phyloP scores from a whole-genome alignment of 257 asterid species.

The Paraleonurus japonicus region DNA sequence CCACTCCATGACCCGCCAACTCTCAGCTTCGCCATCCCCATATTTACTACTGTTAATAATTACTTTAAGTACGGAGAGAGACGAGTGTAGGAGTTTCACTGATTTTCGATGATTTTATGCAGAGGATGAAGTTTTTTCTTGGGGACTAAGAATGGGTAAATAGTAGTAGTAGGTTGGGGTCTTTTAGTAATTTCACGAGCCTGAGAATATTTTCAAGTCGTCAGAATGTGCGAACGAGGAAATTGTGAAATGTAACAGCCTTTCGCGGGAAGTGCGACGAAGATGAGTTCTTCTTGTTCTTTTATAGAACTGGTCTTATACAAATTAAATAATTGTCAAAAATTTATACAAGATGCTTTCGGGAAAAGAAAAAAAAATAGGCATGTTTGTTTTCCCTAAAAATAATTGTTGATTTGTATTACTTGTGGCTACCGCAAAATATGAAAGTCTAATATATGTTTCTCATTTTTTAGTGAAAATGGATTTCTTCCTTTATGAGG shows the following conservation, averaged over 20 bases:
- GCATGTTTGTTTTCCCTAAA: too few relatives aligned
- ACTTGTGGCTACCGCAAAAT: too few relatives aligned
- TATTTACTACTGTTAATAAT: slow-evolving; percentile 12
- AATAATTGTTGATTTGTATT: too few relatives aligned
- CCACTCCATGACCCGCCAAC: slow-evolving; percentile 96
- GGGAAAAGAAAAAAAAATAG: too few relatives aligned
- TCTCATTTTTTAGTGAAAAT: too few relatives aligned
- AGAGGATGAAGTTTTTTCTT: neutral
- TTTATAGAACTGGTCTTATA: too few relatives aligned
- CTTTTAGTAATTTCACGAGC: neutral
- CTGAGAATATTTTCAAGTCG: neutral
- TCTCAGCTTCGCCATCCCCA: slow-evolving; percentile 62
- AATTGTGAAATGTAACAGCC: neutral
- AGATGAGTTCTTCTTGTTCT: too few relatives aligned
- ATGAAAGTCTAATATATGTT: too few relatives aligned
- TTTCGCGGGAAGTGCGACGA: neutral
- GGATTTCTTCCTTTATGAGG: too few relatives aligned
- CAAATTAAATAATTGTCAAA: too few relatives aligned
- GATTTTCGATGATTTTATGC: neutral
- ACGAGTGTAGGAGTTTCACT: neutral
- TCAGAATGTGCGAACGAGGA: neutral
- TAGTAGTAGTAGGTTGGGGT: neutral
- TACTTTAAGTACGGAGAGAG: neutral
- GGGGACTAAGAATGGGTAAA: slow-evolving; percentile 16
- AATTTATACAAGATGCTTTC: too few relatives aligned